A percentile compares a stretch with the other conserved stretches of the same genome.
These are phyloP conservation scores for Trichoderma lentiforme DNA, from an alignment of 2,329 filamentous ascomycete genomes.

Conservation along the genomic window DNA sequence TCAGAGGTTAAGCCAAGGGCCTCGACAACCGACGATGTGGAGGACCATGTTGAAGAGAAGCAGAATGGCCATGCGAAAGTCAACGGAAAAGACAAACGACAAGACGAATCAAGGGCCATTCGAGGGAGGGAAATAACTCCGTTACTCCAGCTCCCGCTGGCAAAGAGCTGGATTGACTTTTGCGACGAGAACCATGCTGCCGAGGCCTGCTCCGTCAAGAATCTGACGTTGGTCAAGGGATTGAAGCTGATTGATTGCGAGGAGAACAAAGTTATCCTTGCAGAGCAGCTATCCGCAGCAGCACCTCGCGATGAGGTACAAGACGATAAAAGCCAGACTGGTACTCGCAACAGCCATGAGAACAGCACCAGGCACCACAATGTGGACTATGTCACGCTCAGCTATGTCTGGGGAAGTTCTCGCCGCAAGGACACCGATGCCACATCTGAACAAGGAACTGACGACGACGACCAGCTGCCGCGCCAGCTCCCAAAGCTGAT, in stretches of 20 bases:
- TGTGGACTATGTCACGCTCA: slow-evolving; percentile 35
- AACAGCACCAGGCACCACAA: slow-evolving; percentile 21
- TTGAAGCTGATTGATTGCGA: slow-evolving; percentile 35
- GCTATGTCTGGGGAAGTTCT: slow-evolving; percentile 32
- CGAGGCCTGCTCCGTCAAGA: slow-evolving; percentile 24
- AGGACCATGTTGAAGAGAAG: background rate
- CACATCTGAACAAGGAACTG: background rate
- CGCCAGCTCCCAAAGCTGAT: slow-evolving; percentile 30
- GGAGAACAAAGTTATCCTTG: slow-evolving; percentile 29
- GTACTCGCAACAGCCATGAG: background rate
- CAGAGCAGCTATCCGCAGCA: slow-evolving; percentile 24
- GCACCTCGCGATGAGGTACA: background rate
- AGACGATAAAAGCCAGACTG: background rate
- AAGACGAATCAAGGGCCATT: slow-evolving; percentile 20
- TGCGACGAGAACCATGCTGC: slow-evolving; percentile 32
- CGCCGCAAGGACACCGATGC: background rate
- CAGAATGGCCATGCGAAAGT: background rate
- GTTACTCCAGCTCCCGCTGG: slow-evolving; percentile 30
- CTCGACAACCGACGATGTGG: background rate
- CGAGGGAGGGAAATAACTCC: slow-evolving; percentile 33
- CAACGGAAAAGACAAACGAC: background rate
- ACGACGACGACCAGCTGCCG: slow-evolving; percentile 24
- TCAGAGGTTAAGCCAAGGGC: background rate
- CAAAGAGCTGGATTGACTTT: slow-evolving; percentile 35
- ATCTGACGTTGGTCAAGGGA: slow-evolving; percentile 23